These are phyloP conservation scores for Cyberlindnera suaveolens DNA, from an alignment of 805 yeast genomes.

Conservation along the genomic window DNA sequence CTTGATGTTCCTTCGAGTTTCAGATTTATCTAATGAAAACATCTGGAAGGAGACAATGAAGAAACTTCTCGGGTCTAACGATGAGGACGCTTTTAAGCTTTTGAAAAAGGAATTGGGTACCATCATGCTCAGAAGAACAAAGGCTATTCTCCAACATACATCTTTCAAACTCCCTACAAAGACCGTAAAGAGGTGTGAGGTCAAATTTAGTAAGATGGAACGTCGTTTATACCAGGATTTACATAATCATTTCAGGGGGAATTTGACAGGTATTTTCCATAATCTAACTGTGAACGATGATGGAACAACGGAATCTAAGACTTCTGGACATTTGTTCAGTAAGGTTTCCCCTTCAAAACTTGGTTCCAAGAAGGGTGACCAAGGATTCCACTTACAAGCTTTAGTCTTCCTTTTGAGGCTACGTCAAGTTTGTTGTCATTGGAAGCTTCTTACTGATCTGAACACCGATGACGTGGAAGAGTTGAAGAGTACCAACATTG, in stretches of 20 bases:
- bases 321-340: constrained; percentile 7
- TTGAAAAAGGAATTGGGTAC: constrained; percentile 22
- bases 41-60: constrained; percentile 30
- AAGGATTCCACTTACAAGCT: constrained; percentile 20
- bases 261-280: constrained; percentile 5
- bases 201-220: constrained; percentile 25
- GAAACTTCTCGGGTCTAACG: constrained; percentile 23
- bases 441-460: constrained; percentile 18
- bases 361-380: constrained; percentile 4
- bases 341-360: constrained; percentile 9
- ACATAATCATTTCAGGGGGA: constrained; percentile 11
- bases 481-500: constrained; percentile 2
- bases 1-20: constrained; percentile 36
- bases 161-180: constrained; percentile 18
- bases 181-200: constrained; percentile 9
- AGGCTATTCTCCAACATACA: constrained; percentile 27
- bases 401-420: constrained; percentile 28
- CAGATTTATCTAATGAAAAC: constrained; percentile 15
- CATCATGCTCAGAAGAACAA: constrained; percentile 42
- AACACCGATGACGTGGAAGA: constrained; percentile 12
- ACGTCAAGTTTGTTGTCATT: constrained; percentile 33
- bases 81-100: constrained; percentile 35
- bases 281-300: background rate
- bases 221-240: constrained; percentile 22
- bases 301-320: background rate